Evolutionary conservation across 306 rosid species (phyloP).

Genomic region (Cicer cuneatum): DNA sequence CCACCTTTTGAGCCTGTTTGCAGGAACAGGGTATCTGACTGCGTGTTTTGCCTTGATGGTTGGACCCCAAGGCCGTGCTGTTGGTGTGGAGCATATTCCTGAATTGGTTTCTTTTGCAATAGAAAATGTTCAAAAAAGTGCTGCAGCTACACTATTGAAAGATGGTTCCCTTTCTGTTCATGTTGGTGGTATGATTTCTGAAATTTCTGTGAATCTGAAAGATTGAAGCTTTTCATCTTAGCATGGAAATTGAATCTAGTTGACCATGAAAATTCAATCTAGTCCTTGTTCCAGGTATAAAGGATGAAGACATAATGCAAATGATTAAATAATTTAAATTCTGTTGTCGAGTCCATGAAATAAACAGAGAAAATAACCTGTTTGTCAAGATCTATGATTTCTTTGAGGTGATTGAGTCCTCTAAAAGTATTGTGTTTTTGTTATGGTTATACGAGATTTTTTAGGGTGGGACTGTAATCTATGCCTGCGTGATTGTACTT

Average conservation of each 20-base stretch:
- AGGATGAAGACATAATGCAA: conserved; percentile 19
- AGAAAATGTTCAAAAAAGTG: conserved; percentile 77
- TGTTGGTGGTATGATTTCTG: conserved; percentile 70
- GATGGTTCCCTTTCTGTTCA: conserved; percentile 87
- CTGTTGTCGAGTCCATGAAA: conserved; percentile 6
- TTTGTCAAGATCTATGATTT: conserved; percentile 1
- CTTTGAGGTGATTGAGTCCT: conserved; percentile 24
- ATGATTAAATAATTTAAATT: conserved; percentile 17
- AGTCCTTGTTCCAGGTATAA: conserved; percentile 26
- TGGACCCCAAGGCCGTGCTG: conserved; percentile 81
- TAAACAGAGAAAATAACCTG: conserved; percentile 26
- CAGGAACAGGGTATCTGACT: conserved; percentile 96
- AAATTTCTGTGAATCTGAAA: conserved; percentile 36
- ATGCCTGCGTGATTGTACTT: neutral
- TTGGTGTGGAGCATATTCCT: conserved; percentile 97
- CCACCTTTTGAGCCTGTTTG: conserved; percentile 16
- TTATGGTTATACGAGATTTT: neutral
- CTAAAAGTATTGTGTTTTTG: conserved; percentile 11
- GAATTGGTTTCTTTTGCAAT: conserved; percentile 79
- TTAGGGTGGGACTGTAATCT: neutral
- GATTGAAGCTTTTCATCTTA: conserved; percentile 28
- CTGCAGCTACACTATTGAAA: conserved; percentile 74
- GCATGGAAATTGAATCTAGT: conserved; percentile 28
- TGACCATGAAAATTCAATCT: conserved; percentile 25
- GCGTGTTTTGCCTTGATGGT: conserved; percentile 97